These are phyloP conservation scores for Rubroboletus pulcherrimus DNA, from an alignment of 768 basidiomycete species.

Conservation along the genomic window DNA sequence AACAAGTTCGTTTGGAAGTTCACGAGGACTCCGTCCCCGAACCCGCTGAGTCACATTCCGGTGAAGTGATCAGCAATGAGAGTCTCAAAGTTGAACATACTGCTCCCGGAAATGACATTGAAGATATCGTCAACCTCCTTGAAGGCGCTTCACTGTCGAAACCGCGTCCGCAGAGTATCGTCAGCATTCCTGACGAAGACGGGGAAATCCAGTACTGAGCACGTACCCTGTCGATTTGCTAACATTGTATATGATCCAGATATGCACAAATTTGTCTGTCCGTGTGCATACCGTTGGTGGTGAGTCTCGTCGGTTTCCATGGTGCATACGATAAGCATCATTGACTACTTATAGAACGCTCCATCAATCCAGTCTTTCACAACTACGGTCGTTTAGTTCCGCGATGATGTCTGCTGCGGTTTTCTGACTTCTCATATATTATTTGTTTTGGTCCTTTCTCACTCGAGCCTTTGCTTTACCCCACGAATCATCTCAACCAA, in stretches of 20 bases:
- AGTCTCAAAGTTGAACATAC: background rate
- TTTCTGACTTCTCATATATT: constrained; percentile 14
- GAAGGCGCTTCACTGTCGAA: constrained; percentile 41
- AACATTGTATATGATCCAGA: constrained; percentile 22
- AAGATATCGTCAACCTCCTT: constrained; percentile 64
- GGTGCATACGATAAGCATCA: background rate
- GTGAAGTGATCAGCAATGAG: constrained; percentile 10
- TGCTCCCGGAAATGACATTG: constrained; percentile 43
- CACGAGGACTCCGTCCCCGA: constrained; percentile 2
- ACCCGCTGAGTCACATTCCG: constrained; percentile 10
- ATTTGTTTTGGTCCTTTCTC: constrained; percentile 19
- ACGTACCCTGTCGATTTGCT: constrained; percentile 1
- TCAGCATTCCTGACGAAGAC: constrained; percentile 52
- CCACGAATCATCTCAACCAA: background rate
- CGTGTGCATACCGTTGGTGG: constrained; percentile 23
- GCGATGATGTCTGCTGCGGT: constrained; percentile 22
- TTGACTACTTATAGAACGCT: background rate
- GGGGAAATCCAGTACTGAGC: constrained; percentile 51
- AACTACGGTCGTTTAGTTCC: constrained; percentile 33
- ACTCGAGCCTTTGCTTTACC: constrained; percentile 9
- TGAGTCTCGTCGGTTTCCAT: background rate
- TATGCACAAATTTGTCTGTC: constrained; percentile 21
- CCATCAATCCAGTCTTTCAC: constrained; percentile 24
- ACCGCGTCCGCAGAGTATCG: constrained; percentile 40
- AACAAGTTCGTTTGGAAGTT: constrained; percentile 11